phyloP scores from a whole-genome alignment of 768 basidiomycete genomes.

The Royoungia palumana region DNA sequence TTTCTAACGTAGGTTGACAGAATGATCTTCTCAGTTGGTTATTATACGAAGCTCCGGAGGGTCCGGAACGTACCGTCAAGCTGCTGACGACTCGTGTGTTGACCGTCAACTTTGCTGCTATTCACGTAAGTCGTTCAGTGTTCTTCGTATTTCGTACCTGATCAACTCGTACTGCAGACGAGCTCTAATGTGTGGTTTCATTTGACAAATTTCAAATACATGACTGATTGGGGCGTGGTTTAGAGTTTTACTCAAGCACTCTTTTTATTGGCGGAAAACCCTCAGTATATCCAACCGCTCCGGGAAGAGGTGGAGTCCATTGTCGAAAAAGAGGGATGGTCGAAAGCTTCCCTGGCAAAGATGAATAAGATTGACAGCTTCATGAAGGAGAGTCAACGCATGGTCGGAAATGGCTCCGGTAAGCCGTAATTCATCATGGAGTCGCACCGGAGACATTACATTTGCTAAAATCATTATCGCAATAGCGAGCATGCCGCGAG shows the following conservation, averaged over 20 bases:
- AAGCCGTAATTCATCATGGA: slow-evolving; percentile 8
- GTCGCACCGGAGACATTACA: background rate
- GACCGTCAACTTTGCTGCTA: slow-evolving; percentile 19
- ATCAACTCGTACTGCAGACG: slow-evolving; percentile 11
- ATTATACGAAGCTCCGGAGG: slow-evolving; percentile 22
- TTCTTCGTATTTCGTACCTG: background rate
- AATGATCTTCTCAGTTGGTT: slow-evolving; percentile 35
- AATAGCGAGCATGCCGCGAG: slow-evolving; percentile 31
- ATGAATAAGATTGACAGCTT: slow-evolving; percentile 40
- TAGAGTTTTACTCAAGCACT: slow-evolving; percentile 36
- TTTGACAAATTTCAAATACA: background rate
- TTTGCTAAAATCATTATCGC: background rate
- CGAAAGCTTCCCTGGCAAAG: slow-evolving; percentile 24
- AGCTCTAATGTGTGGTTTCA: slow-evolving; percentile 15
- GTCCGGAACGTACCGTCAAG: slow-evolving; percentile 12
- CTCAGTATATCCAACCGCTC: slow-evolving; percentile 24
- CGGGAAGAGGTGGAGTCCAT: slow-evolving; percentile 9
- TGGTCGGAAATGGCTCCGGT: slow-evolving; percentile 29
- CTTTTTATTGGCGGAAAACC: slow-evolving; percentile 34
- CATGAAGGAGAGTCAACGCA: slow-evolving; percentile 35
- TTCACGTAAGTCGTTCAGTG: slow-evolving; percentile 18
- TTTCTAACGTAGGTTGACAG: slow-evolving; percentile 20
- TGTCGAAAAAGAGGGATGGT: slow-evolving; percentile 19
- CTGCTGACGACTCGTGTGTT: slow-evolving; percentile 23
- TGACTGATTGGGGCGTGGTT: background rate